Conservation (phyloP, 1,284 basidiomycete genomes). For the Trichosporon faecale region DNA sequence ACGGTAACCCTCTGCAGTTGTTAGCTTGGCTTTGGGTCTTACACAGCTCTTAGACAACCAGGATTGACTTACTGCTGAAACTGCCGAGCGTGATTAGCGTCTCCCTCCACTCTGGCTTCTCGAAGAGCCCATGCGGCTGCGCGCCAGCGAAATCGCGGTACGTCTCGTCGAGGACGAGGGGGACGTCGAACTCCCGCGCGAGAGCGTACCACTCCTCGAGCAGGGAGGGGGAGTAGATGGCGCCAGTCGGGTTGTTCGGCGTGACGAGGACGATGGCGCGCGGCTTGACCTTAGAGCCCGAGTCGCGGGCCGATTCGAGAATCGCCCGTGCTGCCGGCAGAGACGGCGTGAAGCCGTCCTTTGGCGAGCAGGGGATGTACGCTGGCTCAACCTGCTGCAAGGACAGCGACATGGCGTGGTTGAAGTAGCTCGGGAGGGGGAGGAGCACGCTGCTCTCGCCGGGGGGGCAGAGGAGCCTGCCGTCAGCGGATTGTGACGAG, state of each 20-base stretch:
- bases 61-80: constrained; percentile 55
- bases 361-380: constrained; percentile 60
- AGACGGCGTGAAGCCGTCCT: constrained; percentile 63
- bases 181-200: constrained; percentile 60
- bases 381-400: constrained; percentile 65
- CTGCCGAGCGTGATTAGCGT: constrained; percentile 72
- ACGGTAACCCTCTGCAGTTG: constrained; percentile 67
- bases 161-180: constrained; percentile 83
- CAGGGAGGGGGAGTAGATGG: constrained; percentile 63
- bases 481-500: background rate
- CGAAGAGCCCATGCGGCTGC: constrained; percentile 47
- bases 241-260: constrained; percentile 66
- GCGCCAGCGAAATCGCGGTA: constrained; percentile 75
- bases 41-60: background rate
- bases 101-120: constrained; percentile 59
- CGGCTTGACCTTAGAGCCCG: constrained; percentile 37
- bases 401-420: constrained; percentile 73
- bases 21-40: constrained; percentile 2
- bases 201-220: constrained; percentile 65
- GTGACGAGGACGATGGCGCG: constrained; percentile 68
- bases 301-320: constrained; percentile 19
- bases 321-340: constrained; percentile 32
- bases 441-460: constrained; percentile 71
- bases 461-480: constrained; percentile 61
- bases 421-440: constrained; percentile 78